A percentile compares a stretch with the other conserved stretches of the same genome.
These are phyloP conservation scores for Kwoniella bestiolae DNA, from an alignment of 768 basidiomycete genomes.

Conservation along the genomic window DNA sequence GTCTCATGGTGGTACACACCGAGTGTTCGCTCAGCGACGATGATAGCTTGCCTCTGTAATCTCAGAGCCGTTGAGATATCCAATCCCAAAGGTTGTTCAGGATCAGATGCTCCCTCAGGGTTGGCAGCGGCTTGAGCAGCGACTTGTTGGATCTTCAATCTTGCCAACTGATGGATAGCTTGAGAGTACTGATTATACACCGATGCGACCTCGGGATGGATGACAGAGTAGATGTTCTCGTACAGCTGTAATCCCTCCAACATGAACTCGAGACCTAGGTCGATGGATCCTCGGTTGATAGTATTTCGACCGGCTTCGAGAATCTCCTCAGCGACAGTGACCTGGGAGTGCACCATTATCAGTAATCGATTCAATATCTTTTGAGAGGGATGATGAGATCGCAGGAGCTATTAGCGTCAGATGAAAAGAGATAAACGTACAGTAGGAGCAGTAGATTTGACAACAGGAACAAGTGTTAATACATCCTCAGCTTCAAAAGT, in stretches of 20 bases:
- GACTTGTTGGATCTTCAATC: slow-evolving; percentile 52
- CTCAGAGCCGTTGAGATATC: slow-evolving; percentile 57
- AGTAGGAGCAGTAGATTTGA: slow-evolving; percentile 57
- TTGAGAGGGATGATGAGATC: not conserved
- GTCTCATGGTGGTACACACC: slow-evolving; percentile 59
- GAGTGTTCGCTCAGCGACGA: slow-evolving; percentile 58
- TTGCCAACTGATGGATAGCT: slow-evolving; percentile 57
- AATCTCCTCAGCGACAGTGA: slow-evolving; percentile 58
- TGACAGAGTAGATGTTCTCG: slow-evolving; percentile 60
- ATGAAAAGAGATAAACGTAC: slow-evolving; percentile 50
- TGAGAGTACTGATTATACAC: slow-evolving; percentile 60
- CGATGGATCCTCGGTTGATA: slow-evolving; percentile 56
- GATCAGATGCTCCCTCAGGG: slow-evolving; percentile 46
- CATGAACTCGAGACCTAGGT: slow-evolving; percentile 59
- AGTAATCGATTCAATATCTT: not conserved
- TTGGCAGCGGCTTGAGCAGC: slow-evolving; percentile 24
- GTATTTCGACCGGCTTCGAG: slow-evolving; percentile 58
- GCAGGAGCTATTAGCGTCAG: too few species aligned
- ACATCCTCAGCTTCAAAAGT: slow-evolving; percentile 59
- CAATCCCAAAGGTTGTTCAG: slow-evolving; percentile 51
- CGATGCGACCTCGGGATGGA: slow-evolving; percentile 60
- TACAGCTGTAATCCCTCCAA: slow-evolving; percentile 59
- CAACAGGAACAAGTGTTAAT: slow-evolving; percentile 57
- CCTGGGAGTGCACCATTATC: slow-evolving; percentile 29
- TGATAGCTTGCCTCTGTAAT: slow-evolving; percentile 59